A percentile compares a stretch with the other conserved stretches of the same genome.
phyloP scores from a whole-genome alignment of 805 yeast genomes.

The Priceomyces medius region DNA sequence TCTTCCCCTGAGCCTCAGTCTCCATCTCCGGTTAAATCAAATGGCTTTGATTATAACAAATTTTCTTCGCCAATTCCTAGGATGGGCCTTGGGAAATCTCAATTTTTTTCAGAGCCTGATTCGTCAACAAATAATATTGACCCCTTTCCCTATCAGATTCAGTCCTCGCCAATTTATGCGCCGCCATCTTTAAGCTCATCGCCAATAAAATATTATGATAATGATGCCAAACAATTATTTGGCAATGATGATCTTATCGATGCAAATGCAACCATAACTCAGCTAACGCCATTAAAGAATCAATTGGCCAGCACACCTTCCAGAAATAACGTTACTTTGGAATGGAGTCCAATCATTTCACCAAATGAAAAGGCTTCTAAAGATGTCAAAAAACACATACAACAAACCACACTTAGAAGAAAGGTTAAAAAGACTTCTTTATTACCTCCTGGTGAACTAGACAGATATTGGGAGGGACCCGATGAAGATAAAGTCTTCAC shows the following conservation, averaged over 20 bases:
- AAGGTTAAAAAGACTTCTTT: slow-evolving; percentile 60
- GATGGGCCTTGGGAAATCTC: slow-evolving; percentile 35
- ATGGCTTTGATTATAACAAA: slow-evolving; percentile 7
- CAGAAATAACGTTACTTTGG: slow-evolving; percentile 31
- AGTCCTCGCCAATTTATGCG: slow-evolving; percentile 23
- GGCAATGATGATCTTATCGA: slow-evolving; percentile 35
- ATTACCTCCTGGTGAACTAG: slow-evolving; percentile 87
- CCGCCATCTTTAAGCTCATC: slow-evolving; percentile 28
- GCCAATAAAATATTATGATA: slow-evolving; percentile 25
- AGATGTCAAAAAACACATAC: slow-evolving; percentile 30
- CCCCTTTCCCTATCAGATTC: slow-evolving; percentile 8
- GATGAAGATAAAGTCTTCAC: slow-evolving; percentile 66
- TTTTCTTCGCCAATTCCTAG: slow-evolving; percentile 26
- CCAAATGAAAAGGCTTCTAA: slow-evolving; percentile 28
- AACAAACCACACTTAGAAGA: slow-evolving; percentile 46
- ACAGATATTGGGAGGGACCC: slow-evolving; percentile 79
- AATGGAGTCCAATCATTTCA: slow-evolving; percentile 47
- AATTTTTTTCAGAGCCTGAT: slow-evolving; percentile 36
- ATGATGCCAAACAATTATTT: slow-evolving; percentile 18
- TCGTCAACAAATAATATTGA: slow-evolving; percentile 3
- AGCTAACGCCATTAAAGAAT: slow-evolving; percentile 39
- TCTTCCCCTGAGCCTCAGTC: slow-evolving; percentile 39
- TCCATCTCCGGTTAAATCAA: slow-evolving; percentile 26
- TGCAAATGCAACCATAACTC: slow-evolving; percentile 40
- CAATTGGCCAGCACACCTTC: slow-evolving; percentile 35